Evolutionary conservation across 1,139 yeast genomes (phyloP), one percentile per base, ranked within the genome.

Genomic region (Yamadazyma sp.): DNA sequence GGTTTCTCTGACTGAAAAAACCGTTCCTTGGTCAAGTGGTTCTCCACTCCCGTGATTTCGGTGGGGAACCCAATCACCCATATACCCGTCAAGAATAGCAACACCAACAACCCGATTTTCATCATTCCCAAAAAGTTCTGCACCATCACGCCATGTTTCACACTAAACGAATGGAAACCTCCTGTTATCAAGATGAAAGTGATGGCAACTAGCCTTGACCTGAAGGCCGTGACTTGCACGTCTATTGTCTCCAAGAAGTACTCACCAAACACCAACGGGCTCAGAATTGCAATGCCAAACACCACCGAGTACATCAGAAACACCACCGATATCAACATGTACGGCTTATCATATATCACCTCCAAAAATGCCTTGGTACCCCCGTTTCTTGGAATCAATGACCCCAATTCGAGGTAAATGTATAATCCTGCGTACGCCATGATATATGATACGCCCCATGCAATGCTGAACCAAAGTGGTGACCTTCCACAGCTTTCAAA

Each of bases 291-390:
- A 50, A 82, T 77, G 0, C 90, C 90, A 53, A 82, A 80, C 26
- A 76, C 46, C 2, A 84, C 70, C 2, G 83, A 73, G 51, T 71
- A 81, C 2, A 79, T 55, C 47, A 78, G 76, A 49, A 75, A 76
- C 2, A 80, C 66, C 7, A 81, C 86, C 35, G 83, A 75, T 36
- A 78, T 73, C 56, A 83, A 59, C 64, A 79, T 64, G 38, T 63
- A 66, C 0, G 90, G 92, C 44, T 62, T 73, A 38, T 73, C 69
- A 52, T 80, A 84, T 16, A 83, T 76, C 45, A 73, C 76, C 53
- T 83, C 90, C 44, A 84, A 58, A 46, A 84, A 84, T 14, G 79
- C 82, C 51, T 84, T 84, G 25, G 82, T 74, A 0, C 92, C 94
- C 2, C 94, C 92, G 47, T 82, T 79, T 53, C 86, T 63, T 0